Base-by-base conservation (phyloP, 768 basidiomycete genomes). In the Mycena vitilis region DNA sequence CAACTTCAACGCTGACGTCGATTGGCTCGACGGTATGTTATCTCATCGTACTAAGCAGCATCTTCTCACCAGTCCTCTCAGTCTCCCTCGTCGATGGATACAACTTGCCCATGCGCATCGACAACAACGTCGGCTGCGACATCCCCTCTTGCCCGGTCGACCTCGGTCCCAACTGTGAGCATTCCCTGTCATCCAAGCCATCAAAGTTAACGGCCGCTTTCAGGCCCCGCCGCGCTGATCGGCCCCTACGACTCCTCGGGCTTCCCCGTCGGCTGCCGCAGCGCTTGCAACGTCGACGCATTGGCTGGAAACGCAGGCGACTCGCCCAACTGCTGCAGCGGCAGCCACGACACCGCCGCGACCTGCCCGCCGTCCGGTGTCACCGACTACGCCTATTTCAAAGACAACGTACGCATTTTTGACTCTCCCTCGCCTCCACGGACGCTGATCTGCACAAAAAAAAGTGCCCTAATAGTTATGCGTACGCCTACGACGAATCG, bases 291-390 rank as follows among this genome's bases (percentile, higher is more conserved):
- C n/a, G 82, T 82, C 12, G 79, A 81, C 51, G 66, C 70, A 0
- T 74, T 85, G 34, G 75, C 76, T 65, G 80, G 80, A 4, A 76
- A 81, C 55, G 59, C 44, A 70, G 71, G 34, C 36, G 58, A 74
- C 69, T 72, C 70, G 8, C 63, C 73, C 16, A 76, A 76, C 66
- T 76, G 75, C 67, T 76, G 75, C 73, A 74, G 38, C 23, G 75
- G 74, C 0, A 25, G 11, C 10, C 62, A 70, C 60, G 68, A 76
- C 71, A 85, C 83, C 8, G 56, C 83, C 6, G 78, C 71, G 10
- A 86, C 86, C 0, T 88, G 87, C 73, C 86, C 85, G 15, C 63
- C 82, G 3, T 82, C 83, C 1, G 85, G 85, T 25, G 85, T 88
- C 9, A 65, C 63, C 22, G 81, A 80, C 72, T 88, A 87, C 75